Evolutionary conservation across 306 rosid genomes (phyloP).

Genomic region (Cicer chorassanicum): DNA sequence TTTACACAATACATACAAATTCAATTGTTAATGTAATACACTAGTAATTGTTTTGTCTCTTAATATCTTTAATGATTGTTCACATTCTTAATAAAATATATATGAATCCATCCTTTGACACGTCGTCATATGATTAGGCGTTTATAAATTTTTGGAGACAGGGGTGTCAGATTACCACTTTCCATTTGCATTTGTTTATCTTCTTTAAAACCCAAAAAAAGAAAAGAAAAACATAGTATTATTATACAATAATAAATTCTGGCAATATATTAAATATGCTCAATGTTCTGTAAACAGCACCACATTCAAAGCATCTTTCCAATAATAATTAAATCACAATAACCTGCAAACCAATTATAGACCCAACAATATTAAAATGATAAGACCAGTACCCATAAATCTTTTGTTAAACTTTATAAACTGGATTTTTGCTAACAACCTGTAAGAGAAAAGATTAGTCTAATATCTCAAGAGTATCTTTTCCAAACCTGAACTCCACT

Average conservation of each 20-base stretch:
- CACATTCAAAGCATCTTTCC: constrained; percentile 89
- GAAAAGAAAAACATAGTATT: constrained; percentile 5
- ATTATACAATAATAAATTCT: constrained; percentile 33
- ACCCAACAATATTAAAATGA: constrained; percentile 52
- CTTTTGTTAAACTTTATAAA: constrained; percentile 60
- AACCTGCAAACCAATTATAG: constrained; percentile 70
- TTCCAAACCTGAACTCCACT: constrained; percentile 91
- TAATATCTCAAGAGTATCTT: constrained; percentile 59
- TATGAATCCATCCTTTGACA: constrained; percentile 52
- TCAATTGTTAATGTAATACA: neutral
- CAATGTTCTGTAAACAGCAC: constrained; percentile 57
- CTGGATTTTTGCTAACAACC: constrained; percentile 72
- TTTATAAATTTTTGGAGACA: constrained; percentile 58
- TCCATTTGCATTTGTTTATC: constrained; percentile 46
- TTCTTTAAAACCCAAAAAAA: neutral
- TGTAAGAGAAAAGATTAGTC: constrained; percentile 44
- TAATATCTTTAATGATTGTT: constrained; percentile 22
- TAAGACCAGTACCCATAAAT: constrained; percentile 54
- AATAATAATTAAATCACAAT: constrained; percentile 58
- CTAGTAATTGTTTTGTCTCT: constrained; percentile 14
- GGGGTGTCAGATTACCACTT: constrained; percentile 65
- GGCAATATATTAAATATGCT: constrained; percentile 34
- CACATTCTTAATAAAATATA: constrained; percentile 32
- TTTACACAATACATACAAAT: too few species aligned
- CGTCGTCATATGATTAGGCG: constrained; percentile 60